A percentile compares a stretch with the other conserved stretches of the same genome.
Evolutionary conservation across 2,329 filamentous ascomycete genomes (phyloP).

Genomic region (Lachnellula willkommii): DNA sequence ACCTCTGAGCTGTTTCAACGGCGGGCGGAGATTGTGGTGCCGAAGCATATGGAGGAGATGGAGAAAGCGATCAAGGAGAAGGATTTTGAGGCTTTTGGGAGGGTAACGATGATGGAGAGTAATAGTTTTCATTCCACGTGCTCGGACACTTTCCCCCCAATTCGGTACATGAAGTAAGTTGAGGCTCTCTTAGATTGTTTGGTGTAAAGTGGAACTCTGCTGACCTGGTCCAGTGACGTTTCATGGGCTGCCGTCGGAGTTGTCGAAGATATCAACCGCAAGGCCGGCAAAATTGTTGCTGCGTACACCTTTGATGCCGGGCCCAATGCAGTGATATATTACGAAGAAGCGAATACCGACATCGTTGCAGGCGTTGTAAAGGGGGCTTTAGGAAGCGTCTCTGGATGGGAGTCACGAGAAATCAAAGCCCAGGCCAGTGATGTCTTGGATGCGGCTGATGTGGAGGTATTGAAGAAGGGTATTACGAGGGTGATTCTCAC

Average conservation of each 20-base stretch:
- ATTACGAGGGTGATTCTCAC: constrained; percentile 89
- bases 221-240: constrained; percentile 51
- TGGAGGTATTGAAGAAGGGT: constrained; percentile 65
- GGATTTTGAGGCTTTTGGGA: constrained; percentile 82
- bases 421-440: constrained; percentile 46
- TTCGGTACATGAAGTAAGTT: constrained; percentile 85
- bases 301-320: constrained; percentile 98
- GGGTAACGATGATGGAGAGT: constrained; percentile 92
- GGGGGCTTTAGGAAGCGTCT: constrained; percentile 54
- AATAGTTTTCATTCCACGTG: constrained; percentile 97
- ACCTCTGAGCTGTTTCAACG: constrained; percentile 84
- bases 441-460: constrained; percentile 60
- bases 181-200: not conserved
- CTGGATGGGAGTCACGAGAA: constrained; percentile 64
- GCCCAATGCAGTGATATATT: constrained; percentile 96
- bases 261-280: constrained; percentile 81
- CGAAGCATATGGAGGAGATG: constrained; percentile 77
- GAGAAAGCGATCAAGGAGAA: constrained; percentile 70
- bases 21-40: constrained; percentile 71
- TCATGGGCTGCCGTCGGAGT: constrained; percentile 80
- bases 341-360: constrained; percentile 70
- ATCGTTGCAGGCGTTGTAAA: constrained; percentile 75
- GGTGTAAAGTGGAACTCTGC: not conserved
- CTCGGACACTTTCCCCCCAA: constrained; percentile 91
- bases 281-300: constrained; percentile 71